Evolutionary conservation across 306 rosid genomes (phyloP).

Genomic region (Vicia sativa): DNA sequence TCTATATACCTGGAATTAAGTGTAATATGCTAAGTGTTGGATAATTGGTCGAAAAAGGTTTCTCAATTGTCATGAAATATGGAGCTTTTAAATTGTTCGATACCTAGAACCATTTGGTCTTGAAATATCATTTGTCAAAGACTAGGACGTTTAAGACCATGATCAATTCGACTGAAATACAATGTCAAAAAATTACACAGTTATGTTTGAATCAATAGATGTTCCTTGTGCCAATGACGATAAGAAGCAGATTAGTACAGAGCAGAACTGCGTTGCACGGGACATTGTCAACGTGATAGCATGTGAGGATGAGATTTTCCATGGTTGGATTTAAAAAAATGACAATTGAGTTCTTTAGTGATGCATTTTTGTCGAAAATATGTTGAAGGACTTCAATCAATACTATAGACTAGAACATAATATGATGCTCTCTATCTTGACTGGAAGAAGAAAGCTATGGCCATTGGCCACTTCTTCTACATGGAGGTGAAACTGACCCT

Average conservation of each 20-base stretch:
- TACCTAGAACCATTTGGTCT: no score
- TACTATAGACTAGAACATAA: constrained; percentile 52
- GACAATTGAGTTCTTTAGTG: constrained; percentile 57
- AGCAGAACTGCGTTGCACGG: constrained; percentile 84
- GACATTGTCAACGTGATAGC: constrained; percentile 96
- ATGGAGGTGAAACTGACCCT: constrained; percentile 57
- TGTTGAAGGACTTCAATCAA: constrained; percentile 53
- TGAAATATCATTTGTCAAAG: no score
- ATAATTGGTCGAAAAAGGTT: no score
- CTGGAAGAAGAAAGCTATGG: constrained; percentile 71
- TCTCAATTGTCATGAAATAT: no score
- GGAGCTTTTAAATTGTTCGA: no score
- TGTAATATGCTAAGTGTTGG: no score
- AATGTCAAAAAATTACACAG: no score
- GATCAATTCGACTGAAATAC: no score
- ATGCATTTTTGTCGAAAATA: constrained; percentile 35
- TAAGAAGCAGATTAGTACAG: constrained; percentile 64
- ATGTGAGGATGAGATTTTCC: constrained; percentile 67
- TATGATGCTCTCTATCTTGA: constrained; percentile 66
- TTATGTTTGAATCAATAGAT: constrained; percentile 87
- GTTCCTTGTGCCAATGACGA: constrained; percentile 54
- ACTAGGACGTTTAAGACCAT: no score
- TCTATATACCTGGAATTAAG: no score
- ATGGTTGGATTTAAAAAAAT: constrained; percentile 75
- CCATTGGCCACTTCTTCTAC: constrained; percentile 75